Evolutionary conservation across 2,329 filamentous ascomycete species (phyloP), one percentile per base, ranked within the genome.

Genomic region (Neonectria faginata): DNA sequence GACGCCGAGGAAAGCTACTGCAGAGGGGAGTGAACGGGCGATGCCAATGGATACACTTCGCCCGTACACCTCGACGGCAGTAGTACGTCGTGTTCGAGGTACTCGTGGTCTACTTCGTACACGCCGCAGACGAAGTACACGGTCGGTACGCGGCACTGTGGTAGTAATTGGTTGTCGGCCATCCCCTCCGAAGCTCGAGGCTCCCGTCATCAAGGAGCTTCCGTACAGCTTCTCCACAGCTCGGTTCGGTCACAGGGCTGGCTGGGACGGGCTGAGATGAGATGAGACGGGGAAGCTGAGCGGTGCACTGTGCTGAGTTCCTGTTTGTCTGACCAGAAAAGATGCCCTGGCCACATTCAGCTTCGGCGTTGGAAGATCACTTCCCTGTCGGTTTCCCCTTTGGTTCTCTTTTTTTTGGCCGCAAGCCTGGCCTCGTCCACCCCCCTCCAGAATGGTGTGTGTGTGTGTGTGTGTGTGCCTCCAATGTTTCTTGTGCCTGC

Each of bases 1-100:
- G 25, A 58, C 48, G 29, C 25, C 47, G 33, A 42, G 52, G 52
- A 58, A 44, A 55, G 50, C 55, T 63, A 54, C 55, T 63, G 54
- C 60, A 62, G 39, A 56, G 25, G 25, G 51, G 33, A 50, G 44
- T n/a, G 36, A n/a, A 39, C 36, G 36, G 36, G 36, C 31, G 10
- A 33, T 33, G 31, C 31, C 10, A 11, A 33, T 47, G 45, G 12
- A 14, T 47, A 14, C 29, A 31, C 29, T 7, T 31, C 29, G 8
- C 8, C 8, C 31, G 31, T 33, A 33, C 31, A 33, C 10, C 31
- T 33, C 31, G 10, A 33, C 9, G 10, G 31, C 31, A 33, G 31
- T 33, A 33, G 31, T 33, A 33, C 31, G 10, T 33, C 31, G 31
- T 33, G 31, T 4, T 12, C 31, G 10, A 33, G 31, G 31, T 33